Conservation (phyloP, 2,329 filamentous ascomycete genomes). For the Hypoxylon sp. region DNA sequence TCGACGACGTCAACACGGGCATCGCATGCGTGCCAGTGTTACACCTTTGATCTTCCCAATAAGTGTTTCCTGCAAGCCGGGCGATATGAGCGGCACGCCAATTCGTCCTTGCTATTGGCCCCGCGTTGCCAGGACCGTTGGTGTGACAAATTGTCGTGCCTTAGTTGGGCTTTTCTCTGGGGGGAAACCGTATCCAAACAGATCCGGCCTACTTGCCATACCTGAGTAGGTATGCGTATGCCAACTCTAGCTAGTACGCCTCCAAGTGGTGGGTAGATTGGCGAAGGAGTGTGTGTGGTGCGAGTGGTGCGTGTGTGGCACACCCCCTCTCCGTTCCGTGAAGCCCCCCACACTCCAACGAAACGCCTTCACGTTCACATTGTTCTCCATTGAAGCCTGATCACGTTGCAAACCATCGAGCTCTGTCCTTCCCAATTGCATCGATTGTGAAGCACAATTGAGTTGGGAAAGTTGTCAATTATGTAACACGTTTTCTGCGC, state of each 20-base stretch:
- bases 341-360: slow-evolving; percentile 35
- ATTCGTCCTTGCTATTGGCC: slow-evolving; percentile 51
- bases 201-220: slow-evolving; percentile 26
- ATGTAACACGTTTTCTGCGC: slow-evolving; percentile 17
- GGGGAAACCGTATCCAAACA: slow-evolving; percentile 26
- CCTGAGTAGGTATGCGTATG: slow-evolving; percentile 34
- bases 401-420: slow-evolving; percentile 43
- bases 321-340: slow-evolving; percentile 22
- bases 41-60: slow-evolving; percentile 42
- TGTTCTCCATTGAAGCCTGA: slow-evolving; percentile 46
- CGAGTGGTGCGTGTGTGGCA: slow-evolving; percentile 28
- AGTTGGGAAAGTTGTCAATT: slow-evolving; percentile 40
- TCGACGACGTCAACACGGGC: slow-evolving; percentile 36
- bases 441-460: slow-evolving; percentile 38
- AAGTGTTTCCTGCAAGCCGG: slow-evolving; percentile 37
- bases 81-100: slow-evolving; percentile 41
- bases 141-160: slow-evolving; percentile 48
- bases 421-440: slow-evolving; percentile 38
- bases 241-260: slow-evolving; percentile 34
- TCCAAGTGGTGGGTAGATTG: slow-evolving; percentile 28
- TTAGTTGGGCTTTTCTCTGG: slow-evolving; percentile 53
- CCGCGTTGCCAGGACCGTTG: slow-evolving; percentile 39
- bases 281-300: slow-evolving; percentile 16
- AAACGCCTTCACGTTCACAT: slow-evolving; percentile 30
- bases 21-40: slow-evolving; percentile 37